Conservation (phyloP, 176 grass and related monocot genomes). For the bread wheat (Triticum aestivum) region DNA sequence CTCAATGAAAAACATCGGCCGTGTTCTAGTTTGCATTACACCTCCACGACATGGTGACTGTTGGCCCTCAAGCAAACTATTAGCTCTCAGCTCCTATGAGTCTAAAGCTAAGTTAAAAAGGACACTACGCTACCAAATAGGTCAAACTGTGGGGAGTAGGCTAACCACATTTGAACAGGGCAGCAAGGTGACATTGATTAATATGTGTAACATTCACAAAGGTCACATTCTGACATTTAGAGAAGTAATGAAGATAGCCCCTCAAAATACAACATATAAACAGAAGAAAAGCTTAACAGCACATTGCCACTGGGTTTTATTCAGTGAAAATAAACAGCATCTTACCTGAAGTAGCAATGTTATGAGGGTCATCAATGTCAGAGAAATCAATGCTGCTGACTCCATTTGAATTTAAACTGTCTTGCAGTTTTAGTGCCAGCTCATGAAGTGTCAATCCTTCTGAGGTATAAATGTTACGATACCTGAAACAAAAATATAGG, state of each 20-base stretch:
- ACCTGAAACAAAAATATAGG: conserved; percentile 46
- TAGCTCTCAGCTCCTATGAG: conserved; percentile 1
- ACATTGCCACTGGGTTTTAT: background rate
- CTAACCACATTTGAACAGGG: background rate
- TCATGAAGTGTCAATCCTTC: conserved; percentile 77
- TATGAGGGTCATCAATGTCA: conserved; percentile 40
- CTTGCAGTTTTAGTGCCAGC: conserved; percentile 53
- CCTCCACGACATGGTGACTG: background rate
- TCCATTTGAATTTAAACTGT: conserved; percentile 37
- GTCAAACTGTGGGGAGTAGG: conserved; percentile 17
- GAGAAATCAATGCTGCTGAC: conserved; percentile 15
- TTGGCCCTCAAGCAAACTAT: conserved; percentile 17
- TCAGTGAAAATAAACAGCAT: conserved; percentile 32
- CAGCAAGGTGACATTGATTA: conserved; percentile 11
- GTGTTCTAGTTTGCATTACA: conserved; percentile 20
- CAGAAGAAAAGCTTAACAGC: conserved; percentile 17
- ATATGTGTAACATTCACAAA: conserved; percentile 25
- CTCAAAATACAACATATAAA: conserved; percentile 17
- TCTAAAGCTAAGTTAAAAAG: conserved; percentile 21
- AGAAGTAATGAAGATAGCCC: conserved; percentile 11
- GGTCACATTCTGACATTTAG: background rate
- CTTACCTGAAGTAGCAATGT: conserved; percentile 48
- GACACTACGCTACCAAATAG: background rate
- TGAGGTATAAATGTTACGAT: conserved; percentile 69
- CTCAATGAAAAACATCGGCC: background rate